These are phyloP conservation scores for Mortierella sp. DNA, from an alignment of 371 early-diverging fungal species.

Conservation along the genomic window DNA sequence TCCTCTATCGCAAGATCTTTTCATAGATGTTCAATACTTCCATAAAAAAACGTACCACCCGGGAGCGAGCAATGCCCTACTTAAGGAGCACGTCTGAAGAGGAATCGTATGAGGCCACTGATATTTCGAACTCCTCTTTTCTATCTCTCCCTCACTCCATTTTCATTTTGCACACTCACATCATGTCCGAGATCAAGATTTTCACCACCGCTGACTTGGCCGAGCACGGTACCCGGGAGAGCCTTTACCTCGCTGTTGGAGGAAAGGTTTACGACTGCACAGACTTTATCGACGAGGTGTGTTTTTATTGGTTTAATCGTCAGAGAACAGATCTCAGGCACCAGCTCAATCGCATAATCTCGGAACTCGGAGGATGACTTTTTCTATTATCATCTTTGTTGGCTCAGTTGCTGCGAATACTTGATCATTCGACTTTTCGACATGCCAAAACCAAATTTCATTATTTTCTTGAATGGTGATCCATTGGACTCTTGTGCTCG, in stretches of 20 bases:
- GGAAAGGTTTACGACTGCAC: slow-evolving; percentile 90
- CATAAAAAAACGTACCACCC: neutral
- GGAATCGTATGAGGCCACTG: neutral
- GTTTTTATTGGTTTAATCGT: neutral
- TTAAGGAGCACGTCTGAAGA: neutral
- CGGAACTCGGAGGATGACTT: neutral
- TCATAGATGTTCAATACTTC: neutral
- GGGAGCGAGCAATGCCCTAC: neutral
- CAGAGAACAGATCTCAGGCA: neutral
- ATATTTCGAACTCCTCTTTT: slow-evolving; percentile 1
- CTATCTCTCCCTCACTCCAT: neutral
- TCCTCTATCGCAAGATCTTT: slow-evolving; percentile 81
- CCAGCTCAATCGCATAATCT: neutral
- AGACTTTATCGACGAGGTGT: slow-evolving; percentile 77
- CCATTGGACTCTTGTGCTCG: too few relatives aligned
- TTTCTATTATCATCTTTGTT: too few relatives aligned
- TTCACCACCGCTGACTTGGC: slow-evolving; percentile 71
- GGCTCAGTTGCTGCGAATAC: too few relatives aligned
- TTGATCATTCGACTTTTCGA: too few relatives aligned
- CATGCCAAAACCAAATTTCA: too few relatives aligned
- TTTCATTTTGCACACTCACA: slow-evolving; percentile 7
- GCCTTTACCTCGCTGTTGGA: slow-evolving; percentile 80
- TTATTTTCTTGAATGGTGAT: too few relatives aligned
- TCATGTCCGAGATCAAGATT: slow-evolving; percentile 55
- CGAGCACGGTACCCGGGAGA: slow-evolving; percentile 63